Base-by-base conservation (phyloP, 129 eudicot species). In the Artemisia tridentata region DNA sequence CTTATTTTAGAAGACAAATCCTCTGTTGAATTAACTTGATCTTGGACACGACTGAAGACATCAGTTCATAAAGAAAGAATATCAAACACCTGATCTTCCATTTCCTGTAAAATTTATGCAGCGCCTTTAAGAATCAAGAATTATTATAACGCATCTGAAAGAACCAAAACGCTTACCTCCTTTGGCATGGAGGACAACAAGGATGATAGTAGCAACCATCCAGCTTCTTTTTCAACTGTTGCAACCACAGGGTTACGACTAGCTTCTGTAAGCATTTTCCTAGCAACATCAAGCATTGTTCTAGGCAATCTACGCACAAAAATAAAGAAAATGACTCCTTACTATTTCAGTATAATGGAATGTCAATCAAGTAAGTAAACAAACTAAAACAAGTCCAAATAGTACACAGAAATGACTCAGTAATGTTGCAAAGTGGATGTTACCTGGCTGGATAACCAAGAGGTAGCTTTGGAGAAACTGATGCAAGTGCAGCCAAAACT, bases 381-480 rank as follows among this genome's bases (percentile, higher is more conserved):
- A 14, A 61, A 61, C 46, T 3, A 61, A 29, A 25, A 11, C 45
- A 60, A 60, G 65, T 55, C 41, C 18, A 25, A 27, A 25, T 17
- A 59, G 41, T 23, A 60, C 6, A n/a, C 19, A 60, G 17, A 23
- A 27, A 34, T 19, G 49, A 63, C 11, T 63, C 11, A 46, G 61
- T 50, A 29, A 63, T 1, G 20, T 50, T 58, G 52, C 54, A 50
- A 21, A 46, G 25, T 47, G 38, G 70, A 38, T 23, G 55, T 38
- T 73, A 92, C 98, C 95, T 85, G 69, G 96, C 87, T 61, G 98
- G 98, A 85, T 93, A 93, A 75, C 98, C 98, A 77, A 93, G 98
- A 81, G 92, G 97, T 65, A 93, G 82, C 81, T 85, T 85, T 25
- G 88, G 96, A 43, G 97, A 87, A 66, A 87, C 81, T 21, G 97